Evolutionary conservation across 2,329 filamentous ascomycete species (phyloP).

Genomic region (Xylariomycetidae sp.): DNA sequence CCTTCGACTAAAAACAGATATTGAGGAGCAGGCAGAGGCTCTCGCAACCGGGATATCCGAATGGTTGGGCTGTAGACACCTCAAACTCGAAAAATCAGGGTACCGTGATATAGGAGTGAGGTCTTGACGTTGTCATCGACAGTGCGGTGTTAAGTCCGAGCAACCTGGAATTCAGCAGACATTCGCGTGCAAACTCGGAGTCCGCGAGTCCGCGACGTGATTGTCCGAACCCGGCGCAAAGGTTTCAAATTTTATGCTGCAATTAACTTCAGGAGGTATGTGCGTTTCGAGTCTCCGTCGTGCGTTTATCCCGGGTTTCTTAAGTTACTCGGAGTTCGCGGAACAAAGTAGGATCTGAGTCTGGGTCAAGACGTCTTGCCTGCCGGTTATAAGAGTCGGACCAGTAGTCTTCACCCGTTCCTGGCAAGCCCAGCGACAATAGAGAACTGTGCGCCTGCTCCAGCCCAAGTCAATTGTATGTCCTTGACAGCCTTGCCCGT

Average conservation of each 20-base stretch:
- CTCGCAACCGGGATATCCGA: conserved; percentile 18
- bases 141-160: conserved; percentile 16
- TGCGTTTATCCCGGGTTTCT: conserved; percentile 3
- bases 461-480: conserved; percentile 55
- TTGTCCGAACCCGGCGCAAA: conserved; percentile 19
- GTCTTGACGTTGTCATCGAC: conserved; percentile 11
- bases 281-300: conserved; percentile 1
- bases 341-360: conserved; percentile 4
- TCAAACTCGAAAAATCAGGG: conserved; percentile 18
- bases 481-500: conserved; percentile 60
- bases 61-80: conserved; percentile 12
- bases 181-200: conserved; percentile 21
- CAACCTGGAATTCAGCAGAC: conserved; percentile 22
- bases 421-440: conserved; percentile 6
- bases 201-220: conserved; percentile 19
- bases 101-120: conserved; percentile 20
- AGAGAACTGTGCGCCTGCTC: conserved; percentile 58
- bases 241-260: conserved; percentile 1
- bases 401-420: too few relatives aligned
- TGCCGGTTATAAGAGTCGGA: too few relatives aligned
- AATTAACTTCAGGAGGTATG: conserved; percentile 2
- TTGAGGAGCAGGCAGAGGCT: conserved; percentile 3
- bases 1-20: conserved; percentile 4
- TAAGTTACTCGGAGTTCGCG: conserved; percentile 5
- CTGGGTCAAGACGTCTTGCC: conserved; percentile 1